Evolutionary conservation across 345 rosid species (phyloP), one percentile per base, ranked within the genome.

Genomic region (Eucalyptus victrix): DNA sequence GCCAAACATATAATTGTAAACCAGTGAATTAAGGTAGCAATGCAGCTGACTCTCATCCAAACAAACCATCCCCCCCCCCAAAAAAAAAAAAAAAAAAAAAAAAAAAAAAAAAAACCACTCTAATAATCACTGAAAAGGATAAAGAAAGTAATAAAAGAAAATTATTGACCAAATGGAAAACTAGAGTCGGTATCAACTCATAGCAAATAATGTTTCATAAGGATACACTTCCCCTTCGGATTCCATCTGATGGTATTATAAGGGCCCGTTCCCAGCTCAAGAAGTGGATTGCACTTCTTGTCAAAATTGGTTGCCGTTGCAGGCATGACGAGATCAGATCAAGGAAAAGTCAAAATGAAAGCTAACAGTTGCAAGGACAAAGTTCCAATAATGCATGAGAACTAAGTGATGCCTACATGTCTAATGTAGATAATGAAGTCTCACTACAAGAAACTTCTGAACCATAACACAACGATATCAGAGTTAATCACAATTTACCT

Each of bases 161-260:
- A 19, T 40, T 21, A 86, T 51, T 26, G 30, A 51, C n/a, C 87
- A 34, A 86, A 72, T 34, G 4, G 45, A 72, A 72, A 72, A 72
- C 81, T 21, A 37, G 44, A 72, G 19, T 72, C 0, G 13, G 81
- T 37, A 72, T 34, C 7, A 7, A 86, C 1, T 49, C 34, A 1
- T 16, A 13, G 89, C 49, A 83, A 15, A 88, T 44, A 81, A 88
- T 3, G 44, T 34, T 80, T 47, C 26, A 15, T n/a, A 80, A 95
- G 94, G 98, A 93, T 95, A 97, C 99, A 91, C 91, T 91, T 97
- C 89, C 99, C 99, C 89, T 96, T 96, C 5, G 98, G 99, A 90
- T 97, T 97, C 99, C 99, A 97, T 88, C 98, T 93, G 91, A 97
- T 80, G 42, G 98, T 96, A 89, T 97, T 97, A 92, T 97, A 97